These are phyloP conservation scores for Citrus trifoliata DNA, from an alignment of 345 rosid species.

Conservation along the genomic window DNA sequence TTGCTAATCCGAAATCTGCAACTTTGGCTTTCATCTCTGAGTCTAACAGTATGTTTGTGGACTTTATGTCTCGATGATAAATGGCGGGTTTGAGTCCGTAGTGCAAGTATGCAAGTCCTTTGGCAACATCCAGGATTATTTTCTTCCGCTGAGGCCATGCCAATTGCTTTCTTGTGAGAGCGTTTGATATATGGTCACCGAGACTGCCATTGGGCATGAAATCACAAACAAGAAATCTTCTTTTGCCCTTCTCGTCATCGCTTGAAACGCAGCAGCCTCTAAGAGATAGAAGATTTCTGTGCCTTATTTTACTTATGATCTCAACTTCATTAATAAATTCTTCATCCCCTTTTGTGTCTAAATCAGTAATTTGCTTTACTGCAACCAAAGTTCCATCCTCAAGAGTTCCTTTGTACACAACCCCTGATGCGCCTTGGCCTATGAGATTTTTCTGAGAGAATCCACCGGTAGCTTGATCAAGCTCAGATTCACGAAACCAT, in stretches of 20 bases:
- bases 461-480: constrained; percentile 47
- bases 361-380: constrained; percentile 46
- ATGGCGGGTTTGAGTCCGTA: constrained; percentile 55
- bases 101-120: constrained; percentile 59
- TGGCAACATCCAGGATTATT: constrained; percentile 54
- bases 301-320: constrained; percentile 62
- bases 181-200: constrained; percentile 31
- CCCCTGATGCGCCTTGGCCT: constrained; percentile 50
- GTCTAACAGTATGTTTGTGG: constrained; percentile 56
- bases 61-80: constrained; percentile 63
- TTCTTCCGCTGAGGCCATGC: constrained; percentile 59
- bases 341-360: constrained; percentile 47
- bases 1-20: constrained; percentile 57
- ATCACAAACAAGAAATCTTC: constrained; percentile 53
- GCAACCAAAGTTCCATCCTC: constrained; percentile 51
- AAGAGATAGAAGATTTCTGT: constrained; percentile 57
- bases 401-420: constrained; percentile 48
- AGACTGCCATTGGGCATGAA: constrained; percentile 63
- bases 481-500: constrained; percentile 50
- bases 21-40: constrained; percentile 45
- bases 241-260: constrained; percentile 35
- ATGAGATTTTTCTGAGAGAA: constrained; percentile 47
- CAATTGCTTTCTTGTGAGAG: constrained; percentile 16
- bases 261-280: constrained; percentile 63
- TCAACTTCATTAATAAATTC: constrained; percentile 66